phyloP scores from a whole-genome alignment of 2,329 filamentous ascomycete species.

The Pseudogymnoascus verrucosus region DNA sequence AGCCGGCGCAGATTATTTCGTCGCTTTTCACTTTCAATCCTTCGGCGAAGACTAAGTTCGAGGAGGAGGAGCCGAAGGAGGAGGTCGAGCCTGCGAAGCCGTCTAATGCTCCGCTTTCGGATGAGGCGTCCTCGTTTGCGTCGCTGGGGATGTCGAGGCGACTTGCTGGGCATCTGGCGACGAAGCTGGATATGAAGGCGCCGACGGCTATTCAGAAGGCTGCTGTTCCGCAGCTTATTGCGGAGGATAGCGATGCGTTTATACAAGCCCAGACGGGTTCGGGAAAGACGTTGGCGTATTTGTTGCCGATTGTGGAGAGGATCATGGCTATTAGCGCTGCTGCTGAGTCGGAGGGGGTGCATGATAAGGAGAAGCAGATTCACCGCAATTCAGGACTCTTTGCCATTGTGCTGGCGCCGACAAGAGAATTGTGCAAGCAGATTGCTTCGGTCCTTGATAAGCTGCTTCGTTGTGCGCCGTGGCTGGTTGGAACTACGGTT shows the following conservation, averaged over 20 bases:
- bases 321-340: conserved; percentile 67
- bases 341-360: conserved; percentile 41
- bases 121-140: conserved; percentile 78
- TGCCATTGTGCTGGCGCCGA: conserved; percentile 88
- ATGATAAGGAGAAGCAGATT: conserved; percentile 43
- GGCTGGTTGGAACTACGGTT: conserved; percentile 85
- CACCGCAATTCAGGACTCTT: conserved; percentile 85
- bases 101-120: conserved; percentile 82
- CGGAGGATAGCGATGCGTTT: conserved; percentile 81
- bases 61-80: conserved; percentile 34
- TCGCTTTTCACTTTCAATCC: conserved; percentile 92
- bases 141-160: conserved; percentile 73
- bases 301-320: conserved; percentile 83
- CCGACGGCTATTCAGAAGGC: conserved; percentile 94
- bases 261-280: conserved; percentile 96
- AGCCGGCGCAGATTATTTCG: conserved; percentile 65
- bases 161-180: conserved; percentile 72
- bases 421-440: conserved; percentile 88
- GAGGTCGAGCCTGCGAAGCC: conserved; percentile 55
- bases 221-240: conserved; percentile 71
- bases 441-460: conserved; percentile 81
- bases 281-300: conserved; percentile 93
- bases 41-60: conserved; percentile 53
- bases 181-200: conserved; percentile 80
- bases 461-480: conserved; percentile 79